Conservation (phyloP, 306 rosid species). For the Dalbergia cultrata region DNA sequence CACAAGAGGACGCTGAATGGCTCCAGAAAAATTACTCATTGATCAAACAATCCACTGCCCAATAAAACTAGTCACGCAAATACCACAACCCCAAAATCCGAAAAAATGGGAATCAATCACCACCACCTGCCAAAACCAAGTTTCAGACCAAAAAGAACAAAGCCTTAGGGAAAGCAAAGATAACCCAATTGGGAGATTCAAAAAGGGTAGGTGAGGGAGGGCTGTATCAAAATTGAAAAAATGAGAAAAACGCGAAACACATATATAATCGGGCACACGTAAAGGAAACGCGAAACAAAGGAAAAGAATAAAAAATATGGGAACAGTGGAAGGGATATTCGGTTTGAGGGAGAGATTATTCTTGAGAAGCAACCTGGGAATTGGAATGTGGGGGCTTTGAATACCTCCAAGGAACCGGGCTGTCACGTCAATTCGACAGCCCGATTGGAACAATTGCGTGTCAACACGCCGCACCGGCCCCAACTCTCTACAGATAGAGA, state of each 20-base stretch:
- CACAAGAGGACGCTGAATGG: constrained; percentile 82
- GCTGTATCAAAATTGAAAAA: constrained; percentile 43
- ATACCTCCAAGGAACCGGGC: constrained; percentile 60
- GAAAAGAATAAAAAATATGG: not conserved
- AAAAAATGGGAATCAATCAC: not conserved
- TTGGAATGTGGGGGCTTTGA: not conserved
- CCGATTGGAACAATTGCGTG: constrained; percentile 45
- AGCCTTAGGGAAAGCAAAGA: constrained; percentile 15
- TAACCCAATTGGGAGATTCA: not conserved
- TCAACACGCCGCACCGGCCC: constrained; percentile 31
- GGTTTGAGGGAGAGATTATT: constrained; percentile 41
- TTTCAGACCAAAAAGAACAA: constrained; percentile 27
- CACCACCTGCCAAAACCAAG: constrained; percentile 14
- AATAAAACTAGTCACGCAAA: constrained; percentile 46
- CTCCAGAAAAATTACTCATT: constrained; percentile 85
- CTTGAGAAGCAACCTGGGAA: constrained; percentile 42
- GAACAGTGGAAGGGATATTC: constrained; percentile 54
- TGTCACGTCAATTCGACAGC: constrained; percentile 75
- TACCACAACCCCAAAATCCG: constrained; percentile 17
- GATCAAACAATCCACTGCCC: constrained; percentile 23
- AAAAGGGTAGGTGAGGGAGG: constrained; percentile 39
- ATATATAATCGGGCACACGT: constrained; percentile 34
- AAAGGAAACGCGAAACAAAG: constrained; percentile 45
- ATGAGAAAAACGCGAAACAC: constrained; percentile 1
- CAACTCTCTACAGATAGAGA: not conserved